phyloP scores from a whole-genome alignment of 1,284 basidiomycete species.

The Naganishia cerealis region DNA sequence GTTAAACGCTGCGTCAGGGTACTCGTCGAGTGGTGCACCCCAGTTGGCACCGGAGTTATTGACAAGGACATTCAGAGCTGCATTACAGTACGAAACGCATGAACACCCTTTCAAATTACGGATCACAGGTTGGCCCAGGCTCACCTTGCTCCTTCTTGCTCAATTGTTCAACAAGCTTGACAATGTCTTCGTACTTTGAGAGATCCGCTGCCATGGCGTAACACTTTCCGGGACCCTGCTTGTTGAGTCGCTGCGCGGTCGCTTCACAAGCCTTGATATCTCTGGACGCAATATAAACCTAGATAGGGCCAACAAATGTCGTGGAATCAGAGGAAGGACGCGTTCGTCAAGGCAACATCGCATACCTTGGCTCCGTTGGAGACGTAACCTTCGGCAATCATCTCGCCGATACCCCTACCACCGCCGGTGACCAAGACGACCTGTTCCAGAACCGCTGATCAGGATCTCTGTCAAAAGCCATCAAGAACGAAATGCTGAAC shows the following conservation, averaged over 20 bases:
- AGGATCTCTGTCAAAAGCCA: not conserved
- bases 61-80: slow-evolving; percentile 38
- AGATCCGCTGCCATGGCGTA: slow-evolving; percentile 64
- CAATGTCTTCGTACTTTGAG: slow-evolving; percentile 54
- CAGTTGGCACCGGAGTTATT: slow-evolving; percentile 60
- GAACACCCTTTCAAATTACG: not conserved
- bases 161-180: slow-evolving; percentile 30
- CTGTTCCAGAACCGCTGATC: slow-evolving; percentile 33
- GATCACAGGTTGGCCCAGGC: not conserved
- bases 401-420: slow-evolving; percentile 68
- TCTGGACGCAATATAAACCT: slow-evolving; percentile 71
- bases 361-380: slow-evolving; percentile 65
- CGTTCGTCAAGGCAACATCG: not conserved
- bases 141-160: slow-evolving; percentile 19
- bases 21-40: slow-evolving; percentile 62
- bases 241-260: slow-evolving; percentile 62
- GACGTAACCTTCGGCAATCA: slow-evolving; percentile 69
- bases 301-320: slow-evolving; percentile 32
- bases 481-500: slow-evolving; percentile 10
- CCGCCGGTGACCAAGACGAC: slow-evolving; percentile 70
- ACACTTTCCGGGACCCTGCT: slow-evolving; percentile 62
- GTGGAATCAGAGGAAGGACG: not conserved
- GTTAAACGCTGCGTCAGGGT: slow-evolving; percentile 57
- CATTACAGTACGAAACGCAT: not conserved
- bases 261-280: slow-evolving; percentile 61